phyloP scores from a whole-genome alignment of 106 monocot genomes.

The Platanthera zijinensis region DNA sequence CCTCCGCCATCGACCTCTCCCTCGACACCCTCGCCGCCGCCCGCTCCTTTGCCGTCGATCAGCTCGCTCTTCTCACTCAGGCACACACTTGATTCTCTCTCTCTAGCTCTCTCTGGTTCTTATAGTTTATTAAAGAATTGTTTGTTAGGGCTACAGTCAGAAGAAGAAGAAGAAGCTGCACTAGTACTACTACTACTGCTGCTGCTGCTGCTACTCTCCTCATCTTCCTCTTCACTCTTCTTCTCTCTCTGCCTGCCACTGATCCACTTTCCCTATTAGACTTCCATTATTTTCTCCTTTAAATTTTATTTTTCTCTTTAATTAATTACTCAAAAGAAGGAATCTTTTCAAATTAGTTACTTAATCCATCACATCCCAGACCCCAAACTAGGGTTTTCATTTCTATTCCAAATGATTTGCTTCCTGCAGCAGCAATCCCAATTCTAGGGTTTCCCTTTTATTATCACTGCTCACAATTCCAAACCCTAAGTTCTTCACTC shows the following conservation, averaged over 20 bases:
- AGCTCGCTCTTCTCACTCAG: conserved; percentile 75
- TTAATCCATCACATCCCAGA: conserved; percentile 4
- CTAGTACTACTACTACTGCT: neutral
- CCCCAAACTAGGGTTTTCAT: conserved; percentile 7
- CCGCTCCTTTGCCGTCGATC: conserved; percentile 84
- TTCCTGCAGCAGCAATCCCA: conserved; percentile 27
- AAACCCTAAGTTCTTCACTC: no score
- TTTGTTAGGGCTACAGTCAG: neutral
- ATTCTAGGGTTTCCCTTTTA: conserved; percentile 19
- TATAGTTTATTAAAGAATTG: no score
- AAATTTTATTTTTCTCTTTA: neutral
- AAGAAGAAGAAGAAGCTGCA: neutral
- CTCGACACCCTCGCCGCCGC: conserved; percentile 88
- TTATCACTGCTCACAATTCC: no score
- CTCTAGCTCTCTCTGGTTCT: no score
- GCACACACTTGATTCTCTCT: conserved; percentile 10
- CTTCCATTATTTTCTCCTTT: neutral
- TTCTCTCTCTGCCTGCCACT: neutral
- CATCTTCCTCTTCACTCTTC: neutral
- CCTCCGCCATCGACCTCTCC: conserved; percentile 87
- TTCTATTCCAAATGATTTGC: neutral
- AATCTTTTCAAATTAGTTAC: conserved; percentile 2
- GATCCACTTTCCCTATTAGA: no score
- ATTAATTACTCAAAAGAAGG: neutral
- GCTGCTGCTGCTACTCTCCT: no score